phyloP scores from a whole-genome alignment of 169 alveolate genomes.

The Toxoplasma gondii region DNA sequence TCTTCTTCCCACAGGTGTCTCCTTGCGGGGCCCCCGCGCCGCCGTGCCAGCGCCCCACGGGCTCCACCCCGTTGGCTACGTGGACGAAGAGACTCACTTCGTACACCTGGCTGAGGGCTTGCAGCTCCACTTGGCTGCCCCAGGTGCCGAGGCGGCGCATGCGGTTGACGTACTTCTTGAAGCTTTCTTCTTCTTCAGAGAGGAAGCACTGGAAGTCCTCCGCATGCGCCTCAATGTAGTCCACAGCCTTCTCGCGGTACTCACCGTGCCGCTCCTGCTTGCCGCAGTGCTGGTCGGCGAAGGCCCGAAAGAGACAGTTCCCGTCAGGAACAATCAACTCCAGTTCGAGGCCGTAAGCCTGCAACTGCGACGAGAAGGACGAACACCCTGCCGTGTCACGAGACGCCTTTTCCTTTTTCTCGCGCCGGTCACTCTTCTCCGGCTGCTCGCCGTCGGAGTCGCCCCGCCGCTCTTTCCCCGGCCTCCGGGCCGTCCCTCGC shows the following conservation, averaged over 20 bases:
- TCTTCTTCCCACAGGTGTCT: background rate
- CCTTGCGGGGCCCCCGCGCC: background rate
- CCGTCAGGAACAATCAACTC: conserved; percentile 38
- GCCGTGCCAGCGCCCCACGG: background rate
- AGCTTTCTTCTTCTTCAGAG: conserved; percentile 19
- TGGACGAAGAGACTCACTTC: conserved; percentile 43
- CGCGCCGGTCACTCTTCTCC: background rate
- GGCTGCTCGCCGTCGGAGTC: background rate
- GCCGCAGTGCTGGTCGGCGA: conserved; percentile 50
- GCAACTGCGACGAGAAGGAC: background rate
- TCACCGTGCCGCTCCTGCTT: conserved; percentile 39
- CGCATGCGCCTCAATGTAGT: conserved; percentile 12
- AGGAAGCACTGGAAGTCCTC: background rate
- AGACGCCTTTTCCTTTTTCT: background rate
- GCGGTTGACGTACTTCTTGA: conserved; percentile 29
- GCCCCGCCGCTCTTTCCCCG: background rate
- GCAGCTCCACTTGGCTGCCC: conserved; percentile 63
- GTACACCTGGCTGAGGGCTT: conserved; percentile 40
- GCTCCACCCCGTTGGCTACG: background rate
- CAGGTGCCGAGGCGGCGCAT: conserved; percentile 40
- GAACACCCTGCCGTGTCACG: background rate
- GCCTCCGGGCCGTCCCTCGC: background rate
- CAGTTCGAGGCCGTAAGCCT: conserved; percentile 27
- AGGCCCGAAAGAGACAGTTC: conserved; percentile 57
- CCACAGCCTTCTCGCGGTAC: conserved; percentile 44